Evolutionary conservation across 345 rosid genomes (phyloP), one percentile per base, ranked within the genome.

Genomic region (Excoecaria agallocha): DNA sequence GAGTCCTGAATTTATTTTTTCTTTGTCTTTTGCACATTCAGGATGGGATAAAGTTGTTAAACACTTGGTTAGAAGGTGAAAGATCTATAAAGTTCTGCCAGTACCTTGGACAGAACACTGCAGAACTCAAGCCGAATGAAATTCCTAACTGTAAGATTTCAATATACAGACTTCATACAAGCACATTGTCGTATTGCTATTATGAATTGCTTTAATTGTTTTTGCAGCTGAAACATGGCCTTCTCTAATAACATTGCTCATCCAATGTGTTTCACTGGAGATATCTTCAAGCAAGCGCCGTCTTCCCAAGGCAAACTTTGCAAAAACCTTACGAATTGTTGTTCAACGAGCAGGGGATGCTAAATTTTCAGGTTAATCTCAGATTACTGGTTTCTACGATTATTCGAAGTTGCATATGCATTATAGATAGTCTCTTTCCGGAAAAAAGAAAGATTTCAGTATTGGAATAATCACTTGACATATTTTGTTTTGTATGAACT

Each of bases 191-290:
- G 3, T 35, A 62, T 20, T 51, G 59, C 11, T 39, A 16, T 7
- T 51, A 60, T 79, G 54, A 73, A 73, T 24, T 57, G 8, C 49
- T 69, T 73, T 43, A 51, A 74, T 85, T 84, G 74, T 75, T 78
- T 76, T 41, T 83, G 85, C 94, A 92, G 97, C 91, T 74, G 98
- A 92, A 76, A 88, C 97, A 12, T 94, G 98, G 96, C 96, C 97
- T 1, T 94, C 87, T 84, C 78, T 94, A 38, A 71, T 89, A 48
- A 82, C 85, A 68, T 78, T 89, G 83, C 94, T 94, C 46, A 74
- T 83, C 45, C 89, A 82, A 50, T 88, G 98, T 71, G 93, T 92
- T 50, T 85, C 93, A 3, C 48, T 74, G 76, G 98, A 94, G 85
- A 84, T 91, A 69, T 85, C 94, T 62, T 72, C 86, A n/a, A 84